phyloP scores from a whole-genome alignment of 2,329 filamentous ascomycete genomes.

The Cladosporium sp. region DNA sequence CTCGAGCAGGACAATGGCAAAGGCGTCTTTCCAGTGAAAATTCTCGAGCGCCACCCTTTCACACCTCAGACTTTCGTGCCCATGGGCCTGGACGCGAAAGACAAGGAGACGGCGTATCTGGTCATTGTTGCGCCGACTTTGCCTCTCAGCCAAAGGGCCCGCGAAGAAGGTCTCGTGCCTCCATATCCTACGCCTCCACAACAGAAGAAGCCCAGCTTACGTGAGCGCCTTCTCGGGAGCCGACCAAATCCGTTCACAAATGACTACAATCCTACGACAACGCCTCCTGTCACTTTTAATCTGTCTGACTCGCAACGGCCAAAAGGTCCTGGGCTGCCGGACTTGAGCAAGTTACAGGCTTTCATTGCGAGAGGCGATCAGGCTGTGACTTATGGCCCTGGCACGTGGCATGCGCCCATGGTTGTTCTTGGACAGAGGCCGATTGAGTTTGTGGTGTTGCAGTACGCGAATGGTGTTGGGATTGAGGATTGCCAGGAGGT shows the following conservation, averaged over 20 bases:
- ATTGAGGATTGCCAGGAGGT: constrained; percentile 88
- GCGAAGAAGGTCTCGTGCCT: constrained; percentile 22
- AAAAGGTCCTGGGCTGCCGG: constrained; percentile 59
- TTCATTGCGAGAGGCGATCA: constrained; percentile 75
- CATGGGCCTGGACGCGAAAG: constrained; percentile 53
- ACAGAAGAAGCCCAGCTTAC: constrained; percentile 24
- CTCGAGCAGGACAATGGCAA: constrained; percentile 37
- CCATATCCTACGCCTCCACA: constrained; percentile 40
- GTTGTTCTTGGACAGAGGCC: constrained; percentile 68
- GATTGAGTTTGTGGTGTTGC: constrained; percentile 83
- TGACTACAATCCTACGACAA: constrained; percentile 34
- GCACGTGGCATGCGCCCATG: constrained; percentile 97
- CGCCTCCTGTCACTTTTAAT: constrained; percentile 15
- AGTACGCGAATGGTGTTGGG: constrained; percentile 78
- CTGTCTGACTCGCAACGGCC: constrained; percentile 26
- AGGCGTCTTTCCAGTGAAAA: constrained; percentile 57
- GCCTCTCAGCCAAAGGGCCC: constrained; percentile 33
- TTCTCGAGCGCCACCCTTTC: constrained; percentile 88
- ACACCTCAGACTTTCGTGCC: constrained; percentile 93
- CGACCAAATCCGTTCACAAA: constrained; percentile 50
- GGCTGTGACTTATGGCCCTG: constrained; percentile 86
- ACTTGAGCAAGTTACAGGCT: constrained; percentile 64
- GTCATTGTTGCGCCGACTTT: constrained; percentile 84
- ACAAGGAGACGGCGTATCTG: constrained; percentile 58
- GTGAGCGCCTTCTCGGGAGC: constrained; percentile 40